A percentile compares a stretch with the other conserved stretches of the same genome.
Conservation (phyloP, 1,284 basidiomycete species). For the Coriolopsis trogii region DNA sequence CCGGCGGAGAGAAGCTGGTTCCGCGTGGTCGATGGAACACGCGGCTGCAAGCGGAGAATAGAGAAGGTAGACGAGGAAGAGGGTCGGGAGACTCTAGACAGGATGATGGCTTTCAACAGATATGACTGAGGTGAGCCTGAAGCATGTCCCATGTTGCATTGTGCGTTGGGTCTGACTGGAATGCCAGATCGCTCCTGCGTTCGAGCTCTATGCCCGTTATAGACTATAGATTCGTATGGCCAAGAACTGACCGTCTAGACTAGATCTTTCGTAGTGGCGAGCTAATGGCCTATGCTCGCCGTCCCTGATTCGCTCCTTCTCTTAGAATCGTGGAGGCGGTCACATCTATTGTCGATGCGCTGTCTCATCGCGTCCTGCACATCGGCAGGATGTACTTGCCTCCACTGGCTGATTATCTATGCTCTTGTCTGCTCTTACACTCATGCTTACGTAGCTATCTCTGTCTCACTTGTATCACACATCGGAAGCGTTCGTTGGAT, state of each 20-base stretch:
- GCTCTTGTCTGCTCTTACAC: no score
- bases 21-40: neutral
- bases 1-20: constrained; percentile 12
- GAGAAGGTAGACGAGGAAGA: constrained; percentile 9
- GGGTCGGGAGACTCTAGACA: constrained; percentile 1
- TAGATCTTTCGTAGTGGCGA: neutral
- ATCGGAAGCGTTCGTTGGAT: no score
- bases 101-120: constrained; percentile 18
- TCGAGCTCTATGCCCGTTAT: neutral
- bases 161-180: neutral
- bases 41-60: neutral
- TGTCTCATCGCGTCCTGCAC: no score
- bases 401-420: no score
- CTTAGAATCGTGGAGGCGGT: no score
- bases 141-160: neutral
- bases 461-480: no score
- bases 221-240: constrained; percentile 3
- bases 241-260: constrained; percentile 2
- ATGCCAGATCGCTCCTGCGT: neutral
- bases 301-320: no score
- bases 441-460: no score
- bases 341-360: no score
- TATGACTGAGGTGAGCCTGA: constrained; percentile 18
- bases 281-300: neutral
- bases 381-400: no score